Evolutionary conservation across 164 flowering plant genomes (phyloP), one percentile per base, ranked within the genome.

Genomic region (Warburgia ugandensis): DNA sequence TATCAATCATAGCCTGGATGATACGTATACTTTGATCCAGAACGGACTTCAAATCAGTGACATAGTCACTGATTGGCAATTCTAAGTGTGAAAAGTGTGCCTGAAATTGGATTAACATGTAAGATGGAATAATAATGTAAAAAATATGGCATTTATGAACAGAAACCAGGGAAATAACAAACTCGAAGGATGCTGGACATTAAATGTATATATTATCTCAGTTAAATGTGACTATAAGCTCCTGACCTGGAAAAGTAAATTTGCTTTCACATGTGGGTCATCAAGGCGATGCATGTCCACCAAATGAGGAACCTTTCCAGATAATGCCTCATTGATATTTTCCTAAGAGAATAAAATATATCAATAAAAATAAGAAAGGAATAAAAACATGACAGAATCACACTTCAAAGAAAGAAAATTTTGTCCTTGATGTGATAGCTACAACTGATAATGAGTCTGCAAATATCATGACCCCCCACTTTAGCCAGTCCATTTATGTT

Each of bases 11-110:
- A 36, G 99, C 99, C 70, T 88, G 99, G 54, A 92, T 77, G 48
- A 92, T 82, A 25, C 99, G 90, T 56, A 92, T 92, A 67, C 99
- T 92, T 69, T 92, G 99, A 67, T 92, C 99, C 80, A 92, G 58
- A 37, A 92, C 95, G 11, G 97, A 88, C 68, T 92, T 92, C 46
- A 88, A 69, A 67, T 92, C 99, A n/a, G 97, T 92, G 41, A 77
- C 52, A 65, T 92, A 92, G 66, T 92, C 99, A 47, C 83, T 88
- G 67, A 92, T 79, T 17, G 99, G 97, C 50, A 92, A 58, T 45
- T 88, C 94, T 54, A 84, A 50, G 71, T 68, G 90, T 54, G 99
- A 83, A 63, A 92, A 92, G 68, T 92, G 97, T 54, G 96, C 95
- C 99, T 92, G 81, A 39, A 68, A 58, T 16, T 12, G 17, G 22